A percentile compares a stretch with the other conserved stretches of the same genome.
Evolutionary conservation across 805 yeast species (phyloP).

Genomic region (Ogataea ganodermae): DNA sequence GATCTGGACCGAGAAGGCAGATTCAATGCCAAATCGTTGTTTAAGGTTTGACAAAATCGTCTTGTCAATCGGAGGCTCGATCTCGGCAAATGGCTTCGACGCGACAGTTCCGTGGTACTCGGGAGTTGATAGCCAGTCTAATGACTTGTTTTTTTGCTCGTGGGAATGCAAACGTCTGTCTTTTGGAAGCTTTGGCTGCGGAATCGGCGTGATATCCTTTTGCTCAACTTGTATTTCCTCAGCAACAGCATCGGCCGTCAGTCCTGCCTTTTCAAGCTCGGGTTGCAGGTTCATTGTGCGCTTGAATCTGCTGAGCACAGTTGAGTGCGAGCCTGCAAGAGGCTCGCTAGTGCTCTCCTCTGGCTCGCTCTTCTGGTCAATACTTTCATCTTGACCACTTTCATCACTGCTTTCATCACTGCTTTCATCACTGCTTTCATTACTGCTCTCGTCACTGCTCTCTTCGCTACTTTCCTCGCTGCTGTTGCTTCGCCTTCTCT

Average conservation of each 20-base stretch:
- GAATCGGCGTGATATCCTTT: slow-evolving; percentile 68
- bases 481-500: neutral
- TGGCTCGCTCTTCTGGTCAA: neutral
- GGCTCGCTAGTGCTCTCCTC: neutral
- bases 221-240: slow-evolving; percentile 32
- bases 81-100: slow-evolving; percentile 49
- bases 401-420: slow-evolving; percentile 18
- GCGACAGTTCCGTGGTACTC: slow-evolving; percentile 50
- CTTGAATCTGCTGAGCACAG: slow-evolving; percentile 56
- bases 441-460: slow-evolving; percentile 24
- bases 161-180: slow-evolving; percentile 44
- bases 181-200: slow-evolving; percentile 75
- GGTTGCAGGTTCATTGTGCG: slow-evolving; percentile 37
- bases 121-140: slow-evolving; percentile 73
- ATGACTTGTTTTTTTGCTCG: slow-evolving; percentile 36
- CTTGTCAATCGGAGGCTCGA: slow-evolving; percentile 44
- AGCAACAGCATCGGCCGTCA: slow-evolving; percentile 21
- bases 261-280: slow-evolving; percentile 18
- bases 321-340: slow-evolving; percentile 42
- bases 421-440: slow-evolving; percentile 12
- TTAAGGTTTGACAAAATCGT: slow-evolving; percentile 48
- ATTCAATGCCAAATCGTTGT: slow-evolving; percentile 42
- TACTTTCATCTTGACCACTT: neutral
- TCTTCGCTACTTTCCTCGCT: slow-evolving; percentile 13
- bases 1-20: slow-evolving; percentile 79